phyloP scores from a whole-genome alignment of 495 filamentous ascomycete species.

The Annulohypoxylon bovei region DNA sequence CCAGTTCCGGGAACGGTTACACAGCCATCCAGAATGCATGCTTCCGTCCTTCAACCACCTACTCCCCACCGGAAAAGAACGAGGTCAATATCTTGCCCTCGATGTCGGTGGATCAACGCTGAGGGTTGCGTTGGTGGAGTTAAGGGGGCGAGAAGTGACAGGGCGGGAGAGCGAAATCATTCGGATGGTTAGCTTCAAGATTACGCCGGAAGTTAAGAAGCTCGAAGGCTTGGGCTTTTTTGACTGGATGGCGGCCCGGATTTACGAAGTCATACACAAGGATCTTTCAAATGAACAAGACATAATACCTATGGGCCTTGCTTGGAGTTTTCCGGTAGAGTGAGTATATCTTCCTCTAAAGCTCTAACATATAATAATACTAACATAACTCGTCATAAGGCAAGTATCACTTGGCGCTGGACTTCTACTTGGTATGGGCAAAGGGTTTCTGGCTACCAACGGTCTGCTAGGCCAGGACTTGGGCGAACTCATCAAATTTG shows the following conservation, averaged over 20 bases:
- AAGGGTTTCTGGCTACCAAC: conserved; percentile 71
- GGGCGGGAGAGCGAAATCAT: conserved; percentile 54
- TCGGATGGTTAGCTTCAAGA: conserved; percentile 60
- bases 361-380: background rate
- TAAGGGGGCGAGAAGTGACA: conserved; percentile 62
- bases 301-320: conserved; percentile 70
- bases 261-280: conserved; percentile 63
- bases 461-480: conserved; percentile 63
- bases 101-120: conserved; percentile 82
- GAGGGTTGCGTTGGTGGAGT: conserved; percentile 79
- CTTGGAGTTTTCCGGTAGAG: conserved; percentile 91
- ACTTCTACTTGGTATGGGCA: conserved; percentile 84
- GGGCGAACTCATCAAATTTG: conserved; percentile 61
- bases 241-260: conserved; percentile 84
- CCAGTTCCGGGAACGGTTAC: conserved; percentile 58
- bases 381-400: conserved; percentile 53
- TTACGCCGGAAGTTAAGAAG: conserved; percentile 56
- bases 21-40: conserved; percentile 62
- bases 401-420: conserved; percentile 81
- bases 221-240: conserved; percentile 69
- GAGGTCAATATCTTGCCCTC: conserved; percentile 67
- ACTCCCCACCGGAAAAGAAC: conserved; percentile 76
- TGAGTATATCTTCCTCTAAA: conserved; percentile 51
- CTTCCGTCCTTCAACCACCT: conserved; percentile 74
- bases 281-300: conserved; percentile 46